Evolutionary conservation across 495 filamentous ascomycete genomes (phyloP).

Genomic region (Podospora comata): DNA sequence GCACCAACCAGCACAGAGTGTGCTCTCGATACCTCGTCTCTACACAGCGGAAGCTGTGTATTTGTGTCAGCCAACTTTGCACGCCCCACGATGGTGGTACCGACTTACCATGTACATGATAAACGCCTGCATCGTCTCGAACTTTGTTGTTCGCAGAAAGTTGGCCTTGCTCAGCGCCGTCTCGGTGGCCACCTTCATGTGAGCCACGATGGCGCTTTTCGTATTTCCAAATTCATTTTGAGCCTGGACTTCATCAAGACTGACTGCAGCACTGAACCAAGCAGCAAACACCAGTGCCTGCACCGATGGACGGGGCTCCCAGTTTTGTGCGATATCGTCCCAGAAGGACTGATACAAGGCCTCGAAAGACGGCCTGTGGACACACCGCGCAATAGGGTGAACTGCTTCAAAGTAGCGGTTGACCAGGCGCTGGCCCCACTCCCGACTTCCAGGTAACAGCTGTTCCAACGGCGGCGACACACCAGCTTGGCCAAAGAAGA

Average conservation of each 20-base stretch:
- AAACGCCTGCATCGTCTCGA: conserved; percentile 70
- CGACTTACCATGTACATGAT: conserved; percentile 66
- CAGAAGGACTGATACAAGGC: conserved; percentile 60
- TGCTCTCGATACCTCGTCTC: conserved; percentile 64
- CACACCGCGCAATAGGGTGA: conserved; percentile 60
- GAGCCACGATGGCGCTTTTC: conserved; percentile 53
- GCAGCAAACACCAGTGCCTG: conserved; percentile 65
- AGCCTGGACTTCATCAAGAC: conserved; percentile 54
- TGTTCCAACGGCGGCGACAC: conserved; percentile 49
- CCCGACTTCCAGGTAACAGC: conserved; percentile 49
- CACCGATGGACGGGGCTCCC: conserved; percentile 59
- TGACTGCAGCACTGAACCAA: conserved; percentile 65
- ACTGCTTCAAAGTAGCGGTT: conserved; percentile 63
- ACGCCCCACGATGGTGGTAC: background rate
- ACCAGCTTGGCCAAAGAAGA: conserved; percentile 59
- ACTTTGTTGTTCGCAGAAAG: conserved; percentile 64
- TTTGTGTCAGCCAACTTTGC: conserved; percentile 16
- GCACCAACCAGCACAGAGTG: conserved; percentile 68
- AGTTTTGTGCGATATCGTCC: conserved; percentile 51
- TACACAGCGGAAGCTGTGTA: conserved; percentile 62
- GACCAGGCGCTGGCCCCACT: conserved; percentile 54
- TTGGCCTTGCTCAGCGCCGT: conserved; percentile 60
- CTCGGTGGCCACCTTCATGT: conserved; percentile 62
- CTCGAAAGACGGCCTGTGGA: conserved; percentile 65
- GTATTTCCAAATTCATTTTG: conserved; percentile 47